phyloP scores from a whole-genome alignment of 306 rosid species.

The Fragaria ananassa region DNA sequence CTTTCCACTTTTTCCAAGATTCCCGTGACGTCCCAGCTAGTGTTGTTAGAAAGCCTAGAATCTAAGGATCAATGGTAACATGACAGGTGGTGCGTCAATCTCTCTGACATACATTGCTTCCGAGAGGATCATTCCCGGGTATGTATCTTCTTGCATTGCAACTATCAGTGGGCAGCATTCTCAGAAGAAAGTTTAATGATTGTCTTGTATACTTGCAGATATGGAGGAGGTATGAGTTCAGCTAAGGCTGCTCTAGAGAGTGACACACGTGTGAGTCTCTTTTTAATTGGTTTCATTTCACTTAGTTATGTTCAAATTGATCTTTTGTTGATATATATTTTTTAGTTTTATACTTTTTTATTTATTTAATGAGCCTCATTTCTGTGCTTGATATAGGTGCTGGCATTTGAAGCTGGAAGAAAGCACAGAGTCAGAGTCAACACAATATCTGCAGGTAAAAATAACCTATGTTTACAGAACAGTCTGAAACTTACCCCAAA shows the following conservation, averaged over 20 bases:
- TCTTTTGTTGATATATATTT: not conserved
- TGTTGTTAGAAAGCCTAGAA: not conserved
- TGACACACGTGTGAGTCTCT: conserved; percentile 70
- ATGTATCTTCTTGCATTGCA: conserved; percentile 9
- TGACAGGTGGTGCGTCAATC: conserved; percentile 81
- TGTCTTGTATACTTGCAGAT: conserved; percentile 36
- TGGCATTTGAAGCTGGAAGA: conserved; percentile 98
- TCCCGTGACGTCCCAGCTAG: not conserved
- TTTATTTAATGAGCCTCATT: not conserved
- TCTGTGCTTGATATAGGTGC: conserved; percentile 49
- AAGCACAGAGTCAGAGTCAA: conserved; percentile 83
- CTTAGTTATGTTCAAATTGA: not conserved
- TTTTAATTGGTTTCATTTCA: not conserved
- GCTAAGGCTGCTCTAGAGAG: conserved; percentile 97
- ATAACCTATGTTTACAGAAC: not conserved
- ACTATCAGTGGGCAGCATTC: not conserved
- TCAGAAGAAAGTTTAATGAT: not conserved
- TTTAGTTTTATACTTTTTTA: not conserved
- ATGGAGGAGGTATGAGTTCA: conserved; percentile 99
- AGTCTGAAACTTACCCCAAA: not conserved
- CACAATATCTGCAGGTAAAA: conserved; percentile 82
- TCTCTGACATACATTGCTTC: conserved; percentile 97
- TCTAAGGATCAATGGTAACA: conserved; percentile 15
- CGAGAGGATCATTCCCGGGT: conserved; percentile 97
- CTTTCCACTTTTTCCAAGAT: not conserved